These are phyloP conservation scores for Trypanosoma scelopori DNA, from an alignment of 208 protist species.

Conservation along the genomic window DNA sequence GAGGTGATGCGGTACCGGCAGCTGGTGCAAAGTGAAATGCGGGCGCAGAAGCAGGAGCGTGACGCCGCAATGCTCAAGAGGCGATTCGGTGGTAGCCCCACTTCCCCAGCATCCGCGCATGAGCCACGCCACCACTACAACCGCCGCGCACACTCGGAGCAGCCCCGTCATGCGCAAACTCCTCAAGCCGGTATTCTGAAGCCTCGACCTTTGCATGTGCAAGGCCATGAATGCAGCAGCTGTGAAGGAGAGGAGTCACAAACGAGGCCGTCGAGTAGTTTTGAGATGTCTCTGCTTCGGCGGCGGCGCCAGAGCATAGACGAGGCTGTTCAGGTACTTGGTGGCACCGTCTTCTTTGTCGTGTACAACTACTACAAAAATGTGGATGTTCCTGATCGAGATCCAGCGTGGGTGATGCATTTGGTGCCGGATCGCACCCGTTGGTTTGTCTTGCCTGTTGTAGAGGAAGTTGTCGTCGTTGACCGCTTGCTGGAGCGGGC, in stretches of 20 bases:
- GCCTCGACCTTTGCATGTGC: not conserved
- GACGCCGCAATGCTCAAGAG: slow-evolving; percentile 28
- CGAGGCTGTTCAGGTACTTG: slow-evolving; percentile 31
- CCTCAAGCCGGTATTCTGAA: not conserved
- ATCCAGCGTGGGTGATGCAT: slow-evolving; percentile 48
- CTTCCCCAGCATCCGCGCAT: not conserved
- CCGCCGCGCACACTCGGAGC: too few relatives aligned
- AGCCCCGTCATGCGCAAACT: too few relatives aligned
- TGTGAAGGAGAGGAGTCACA: not conserved
- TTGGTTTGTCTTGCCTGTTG: slow-evolving; percentile 67
- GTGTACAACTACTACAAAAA: slow-evolving; percentile 77
- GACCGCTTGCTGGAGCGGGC: slow-evolving; percentile 51
- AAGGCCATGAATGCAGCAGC: not conserved
- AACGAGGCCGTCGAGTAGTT: not conserved
- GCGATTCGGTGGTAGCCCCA: slow-evolving; percentile 23
- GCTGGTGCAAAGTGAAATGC: slow-evolving; percentile 46
- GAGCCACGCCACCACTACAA: not conserved
- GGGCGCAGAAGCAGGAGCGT: slow-evolving; percentile 33
- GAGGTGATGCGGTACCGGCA: slow-evolving; percentile 46
- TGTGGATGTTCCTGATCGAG: slow-evolving; percentile 50
- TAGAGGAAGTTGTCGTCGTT: slow-evolving; percentile 78
- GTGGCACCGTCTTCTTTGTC: slow-evolving; percentile 27
- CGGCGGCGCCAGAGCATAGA: slow-evolving; percentile 40
- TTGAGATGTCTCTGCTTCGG: slow-evolving; percentile 33
- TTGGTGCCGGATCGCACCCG: slow-evolving; percentile 59